Conservation (phyloP, 2,329 filamentous ascomycete genomes). For the Fusarium sp. region DNA sequence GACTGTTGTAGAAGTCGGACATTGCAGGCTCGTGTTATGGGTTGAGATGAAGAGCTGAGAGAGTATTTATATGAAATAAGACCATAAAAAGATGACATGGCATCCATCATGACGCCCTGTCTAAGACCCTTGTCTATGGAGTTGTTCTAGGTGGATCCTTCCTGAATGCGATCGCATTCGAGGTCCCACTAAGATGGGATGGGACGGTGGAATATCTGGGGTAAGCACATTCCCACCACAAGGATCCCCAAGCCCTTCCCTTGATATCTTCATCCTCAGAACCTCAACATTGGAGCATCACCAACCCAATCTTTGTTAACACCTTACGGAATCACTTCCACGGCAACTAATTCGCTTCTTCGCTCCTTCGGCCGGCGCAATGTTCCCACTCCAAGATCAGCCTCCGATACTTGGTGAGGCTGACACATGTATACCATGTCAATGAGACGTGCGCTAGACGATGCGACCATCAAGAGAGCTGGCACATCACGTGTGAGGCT, state of each 20-base stretch:
- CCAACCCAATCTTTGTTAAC: neutral
- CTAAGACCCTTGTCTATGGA: neutral
- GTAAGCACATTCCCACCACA: neutral
- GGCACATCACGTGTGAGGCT: neutral
- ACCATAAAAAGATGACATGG: neutral
- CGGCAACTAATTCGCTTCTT: too few relatives aligned
- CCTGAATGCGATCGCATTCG: conserved; percentile 5
- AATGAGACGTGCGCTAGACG: neutral
- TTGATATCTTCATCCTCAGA: neutral
- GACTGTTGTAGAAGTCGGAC: neutral
- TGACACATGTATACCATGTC: neutral
- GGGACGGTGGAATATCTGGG: neutral
- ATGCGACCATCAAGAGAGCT: neutral
- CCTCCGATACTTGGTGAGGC: neutral
- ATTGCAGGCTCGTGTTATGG: too few relatives aligned
- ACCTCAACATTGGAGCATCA: neutral
- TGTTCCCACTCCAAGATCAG: neutral
- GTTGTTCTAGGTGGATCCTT: neutral
- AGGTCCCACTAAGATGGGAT: neutral
- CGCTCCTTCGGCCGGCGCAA: too few relatives aligned
- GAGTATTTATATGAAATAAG: neutral
- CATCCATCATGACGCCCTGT: neutral
- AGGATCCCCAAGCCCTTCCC: neutral
- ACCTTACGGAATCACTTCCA: neutral
- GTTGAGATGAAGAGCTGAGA: neutral